A percentile compares a stretch with the other conserved stretches of the same genome.
phyloP scores from a whole-genome alignment of 1,139 yeast species.

The Suhomyces anneliseae region DNA sequence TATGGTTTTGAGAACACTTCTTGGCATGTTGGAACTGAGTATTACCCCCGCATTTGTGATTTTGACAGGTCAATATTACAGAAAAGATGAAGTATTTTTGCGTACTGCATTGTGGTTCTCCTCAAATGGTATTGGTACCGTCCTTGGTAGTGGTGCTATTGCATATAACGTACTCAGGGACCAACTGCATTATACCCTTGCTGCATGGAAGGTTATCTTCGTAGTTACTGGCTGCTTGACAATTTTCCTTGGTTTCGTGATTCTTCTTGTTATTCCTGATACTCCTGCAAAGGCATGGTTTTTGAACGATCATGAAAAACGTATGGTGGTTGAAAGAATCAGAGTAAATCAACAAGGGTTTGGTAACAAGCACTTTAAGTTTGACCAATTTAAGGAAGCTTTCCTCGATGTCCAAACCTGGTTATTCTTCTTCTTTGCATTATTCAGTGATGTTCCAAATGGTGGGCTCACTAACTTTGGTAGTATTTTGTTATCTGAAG shows the following conservation, averaged over 20 bases:
- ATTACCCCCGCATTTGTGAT: slow-evolving; percentile 55
- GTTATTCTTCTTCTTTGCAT: slow-evolving; percentile 40
- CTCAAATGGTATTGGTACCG: slow-evolving; percentile 51
- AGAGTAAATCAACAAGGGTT: slow-evolving; percentile 53
- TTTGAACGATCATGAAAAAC: slow-evolving; percentile 42
- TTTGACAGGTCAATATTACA: slow-evolving; percentile 57
- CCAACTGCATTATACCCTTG: slow-evolving; percentile 31
- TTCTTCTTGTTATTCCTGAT: slow-evolving; percentile 51
- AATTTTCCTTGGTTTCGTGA: slow-evolving; percentile 41
- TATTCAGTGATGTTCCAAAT: slow-evolving; percentile 48
- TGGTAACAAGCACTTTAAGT: slow-evolving; percentile 54
- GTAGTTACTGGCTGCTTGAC: slow-evolving; percentile 50
- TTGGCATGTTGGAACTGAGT: slow-evolving; percentile 59
- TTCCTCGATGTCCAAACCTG: slow-evolving; percentile 46
- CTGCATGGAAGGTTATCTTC: slow-evolving; percentile 49
- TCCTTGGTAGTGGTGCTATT: slow-evolving; percentile 51
- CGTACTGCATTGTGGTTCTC: slow-evolving; percentile 52
- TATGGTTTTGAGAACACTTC: slow-evolving; percentile 41
- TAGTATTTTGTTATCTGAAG: slow-evolving; percentile 43
- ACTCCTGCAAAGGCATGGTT: slow-evolving; percentile 55
- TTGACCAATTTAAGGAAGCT: slow-evolving; percentile 55
- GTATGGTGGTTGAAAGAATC: slow-evolving; percentile 32
- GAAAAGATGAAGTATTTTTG: slow-evolving; percentile 47
- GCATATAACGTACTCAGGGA: slow-evolving; percentile 47
- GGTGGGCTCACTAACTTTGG: slow-evolving; percentile 55